Evolutionary conservation across 2,329 filamentous ascomycete genomes (phyloP).

Genomic region (Cladosporium sp.): DNA sequence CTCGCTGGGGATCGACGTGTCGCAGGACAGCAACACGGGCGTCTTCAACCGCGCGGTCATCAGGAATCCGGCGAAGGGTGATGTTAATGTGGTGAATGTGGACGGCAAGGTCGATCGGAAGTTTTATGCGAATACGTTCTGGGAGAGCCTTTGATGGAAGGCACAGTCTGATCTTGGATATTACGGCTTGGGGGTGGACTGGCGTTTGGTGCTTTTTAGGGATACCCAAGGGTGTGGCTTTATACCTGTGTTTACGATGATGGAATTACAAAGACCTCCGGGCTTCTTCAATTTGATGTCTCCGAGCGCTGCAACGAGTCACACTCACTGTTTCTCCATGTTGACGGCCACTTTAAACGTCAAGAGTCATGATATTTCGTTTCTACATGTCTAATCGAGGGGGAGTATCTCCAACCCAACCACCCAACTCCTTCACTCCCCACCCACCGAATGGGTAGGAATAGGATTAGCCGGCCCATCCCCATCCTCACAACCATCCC

Average conservation of each 20-base stretch:
- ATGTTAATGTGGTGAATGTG: constrained; percentile 92
- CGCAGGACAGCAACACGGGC: constrained; percentile 67
- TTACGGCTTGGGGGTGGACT: not conserved
- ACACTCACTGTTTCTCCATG: too few relatives aligned
- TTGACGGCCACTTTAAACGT: not conserved
- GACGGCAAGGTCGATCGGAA: constrained; percentile 81
- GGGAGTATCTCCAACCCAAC: too few relatives aligned
- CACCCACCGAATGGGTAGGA: constrained; percentile 5
- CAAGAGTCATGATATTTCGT: not conserved
- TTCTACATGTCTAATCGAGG: not conserved
- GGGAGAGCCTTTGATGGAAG: constrained; percentile 69
- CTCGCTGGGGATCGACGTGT: constrained; percentile 83
- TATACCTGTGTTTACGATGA: too few relatives aligned
- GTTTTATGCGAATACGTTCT: constrained; percentile 96
- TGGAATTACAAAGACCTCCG: too few relatives aligned
- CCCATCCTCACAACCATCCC: constrained; percentile 1
- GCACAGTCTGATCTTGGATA: not conserved
- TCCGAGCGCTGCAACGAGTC: too few relatives aligned
- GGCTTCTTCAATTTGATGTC: too few relatives aligned
- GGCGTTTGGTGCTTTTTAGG: not conserved
- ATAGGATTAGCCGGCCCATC: constrained; percentile 6
- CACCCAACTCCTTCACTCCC: not conserved
- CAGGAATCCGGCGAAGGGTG: constrained; percentile 62
- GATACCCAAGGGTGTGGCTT: not conserved
- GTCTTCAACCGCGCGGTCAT: constrained; percentile 85